phyloP scores from a whole-genome alignment of 2,329 filamentous ascomycete species.

The Scopulariopsis brevicaulis region DNA sequence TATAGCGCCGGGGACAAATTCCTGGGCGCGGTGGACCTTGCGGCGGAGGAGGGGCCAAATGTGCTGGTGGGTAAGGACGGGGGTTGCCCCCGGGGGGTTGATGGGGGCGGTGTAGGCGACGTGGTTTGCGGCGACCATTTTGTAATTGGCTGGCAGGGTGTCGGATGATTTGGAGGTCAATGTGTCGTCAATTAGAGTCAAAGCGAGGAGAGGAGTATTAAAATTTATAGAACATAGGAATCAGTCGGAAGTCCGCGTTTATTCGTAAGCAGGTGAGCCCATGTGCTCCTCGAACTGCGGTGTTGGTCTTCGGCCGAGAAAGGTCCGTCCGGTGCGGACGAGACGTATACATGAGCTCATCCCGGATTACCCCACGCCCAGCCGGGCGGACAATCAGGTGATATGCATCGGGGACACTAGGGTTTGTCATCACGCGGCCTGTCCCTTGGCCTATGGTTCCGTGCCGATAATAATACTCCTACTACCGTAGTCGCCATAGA shows the following conservation, averaged over 20 bases:
- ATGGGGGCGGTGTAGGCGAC: slow-evolving; percentile 16
- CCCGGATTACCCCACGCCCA: neutral
- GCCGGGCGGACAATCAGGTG: no score
- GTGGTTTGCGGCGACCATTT: slow-evolving; percentile 2
- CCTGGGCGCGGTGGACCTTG: slow-evolving; percentile 15
- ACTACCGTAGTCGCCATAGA: no score
- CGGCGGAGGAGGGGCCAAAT: slow-evolving; percentile 16
- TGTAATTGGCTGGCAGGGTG: neutral
- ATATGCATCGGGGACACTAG: no score
- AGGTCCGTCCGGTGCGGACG: neutral
- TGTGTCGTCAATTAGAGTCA: neutral
- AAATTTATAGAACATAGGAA: neutral
- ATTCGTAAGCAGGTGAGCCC: no score
- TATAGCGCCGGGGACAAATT: slow-evolving; percentile 16
- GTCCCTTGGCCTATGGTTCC: no score
- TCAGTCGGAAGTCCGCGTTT: neutral
- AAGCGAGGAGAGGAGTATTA: neutral
- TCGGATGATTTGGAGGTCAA: neutral
- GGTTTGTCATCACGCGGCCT: no score
- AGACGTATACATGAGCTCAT: neutral
- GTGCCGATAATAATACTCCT: no score
- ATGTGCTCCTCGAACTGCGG: neutral
- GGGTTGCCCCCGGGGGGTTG: slow-evolving; percentile 14
- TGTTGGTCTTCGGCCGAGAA: neutral
- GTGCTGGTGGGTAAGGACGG: slow-evolving; percentile 11